phyloP scores from a whole-genome alignment of 805 yeast genomes.

The Wickerhamiella qilinensis region DNA sequence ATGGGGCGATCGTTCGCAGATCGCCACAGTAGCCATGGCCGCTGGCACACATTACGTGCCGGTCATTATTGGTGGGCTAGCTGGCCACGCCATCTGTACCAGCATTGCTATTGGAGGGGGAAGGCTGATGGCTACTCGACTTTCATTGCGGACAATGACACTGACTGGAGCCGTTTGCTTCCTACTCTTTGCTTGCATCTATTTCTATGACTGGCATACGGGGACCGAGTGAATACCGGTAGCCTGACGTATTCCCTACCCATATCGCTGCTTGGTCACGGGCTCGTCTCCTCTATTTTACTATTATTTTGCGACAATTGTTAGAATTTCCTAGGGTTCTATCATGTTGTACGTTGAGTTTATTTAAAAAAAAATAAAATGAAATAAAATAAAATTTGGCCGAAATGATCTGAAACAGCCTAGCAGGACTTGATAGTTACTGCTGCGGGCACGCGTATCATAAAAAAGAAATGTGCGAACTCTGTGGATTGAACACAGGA shows the following conservation, averaged over 20 bases:
- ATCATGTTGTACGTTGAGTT: no score
- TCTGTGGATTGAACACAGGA: conserved; percentile 71
- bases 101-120: conserved; percentile 90
- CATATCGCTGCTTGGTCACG: no score
- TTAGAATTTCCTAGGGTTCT: no score
- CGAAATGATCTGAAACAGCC: no score
- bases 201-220: conserved; percentile 38
- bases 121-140: conserved; percentile 69
- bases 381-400: no score
- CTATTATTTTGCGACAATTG: no score
- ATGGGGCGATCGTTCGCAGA: conserved; percentile 98
- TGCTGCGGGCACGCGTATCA: no score
- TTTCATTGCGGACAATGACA: conserved; percentile 83
- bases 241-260: no score
- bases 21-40: conserved; percentile 96
- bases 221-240: neutral
- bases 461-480: conserved; percentile 17
- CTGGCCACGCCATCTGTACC: conserved; percentile 83
- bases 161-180: conserved; percentile 83
- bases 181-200: conserved; percentile 63
- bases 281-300: no score
- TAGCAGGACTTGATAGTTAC: no score
- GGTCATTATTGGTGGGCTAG: conserved; percentile 74
- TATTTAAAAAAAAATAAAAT: no score
- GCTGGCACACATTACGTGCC: conserved; percentile 87